Evolutionary conservation across 2,329 filamentous ascomycete species (phyloP), one percentile per base, ranked within the genome.

Genomic region (Xylaria sp.): DNA sequence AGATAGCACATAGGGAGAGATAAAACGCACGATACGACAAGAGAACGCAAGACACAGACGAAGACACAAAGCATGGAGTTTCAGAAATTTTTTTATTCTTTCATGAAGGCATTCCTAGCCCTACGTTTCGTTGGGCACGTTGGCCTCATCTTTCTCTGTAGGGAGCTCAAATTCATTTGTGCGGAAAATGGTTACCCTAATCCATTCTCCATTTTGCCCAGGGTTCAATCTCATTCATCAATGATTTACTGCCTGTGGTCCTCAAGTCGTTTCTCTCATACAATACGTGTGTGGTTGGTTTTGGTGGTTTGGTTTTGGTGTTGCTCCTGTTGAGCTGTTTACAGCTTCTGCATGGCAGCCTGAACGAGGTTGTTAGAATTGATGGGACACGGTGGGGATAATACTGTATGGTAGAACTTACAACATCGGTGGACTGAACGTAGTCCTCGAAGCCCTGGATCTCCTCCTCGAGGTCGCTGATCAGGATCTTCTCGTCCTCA

Each of bases 401-500:
- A 30, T 30, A 30, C 23, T 42, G 8, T n/a, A 6, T 16, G 42
- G 44, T 13, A 10, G 13, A 63, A 74, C 80, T 76, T 76, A 83
- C 88, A 73, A 97, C 76, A 77, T 97, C 94, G 71, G 89, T 87
- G 70, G 92, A 96, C 86, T 99, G 94, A 74, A 99, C 92, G 77
- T 91, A 89, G 76, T 99, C 94, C 82, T 97, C 94, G 71, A 92
- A 84, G 69, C 84, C 90, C 73, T 75, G 65, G 72, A 97, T 95
- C 81, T 90, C 73, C 75, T 91, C 86, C 83, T 96, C 86, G 69
- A 99, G 87, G 65, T 97, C 93, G 70, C 88, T 85, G 67, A 90
- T 76, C 68, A 90, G 92, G 74, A 99, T 78, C 86, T 97, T 97
- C 68, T 97, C 93, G 76, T 99, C 94, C 83, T 97, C 94, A 67